These are phyloP conservation scores for Daldinia decipiens DNA, from an alignment of 495 filamentous ascomycete genomes.

Conservation along the genomic window DNA sequence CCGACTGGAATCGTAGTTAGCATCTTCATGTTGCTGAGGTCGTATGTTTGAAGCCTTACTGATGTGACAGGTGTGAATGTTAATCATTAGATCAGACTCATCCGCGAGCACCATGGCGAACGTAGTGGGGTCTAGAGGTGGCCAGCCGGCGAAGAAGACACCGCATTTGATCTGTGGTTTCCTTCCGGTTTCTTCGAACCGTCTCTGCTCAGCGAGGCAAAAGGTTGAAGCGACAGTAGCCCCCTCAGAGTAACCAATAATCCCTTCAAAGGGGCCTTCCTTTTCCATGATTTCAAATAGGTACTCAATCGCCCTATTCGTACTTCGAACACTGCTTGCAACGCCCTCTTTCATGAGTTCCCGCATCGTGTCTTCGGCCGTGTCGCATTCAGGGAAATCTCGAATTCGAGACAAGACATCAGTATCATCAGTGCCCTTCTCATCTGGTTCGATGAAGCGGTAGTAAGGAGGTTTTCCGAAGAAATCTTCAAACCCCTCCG, in stretches of 20 bases:
- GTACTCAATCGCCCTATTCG: conserved; percentile 55
- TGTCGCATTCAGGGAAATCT: conserved; percentile 60
- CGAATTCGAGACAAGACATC: conserved; percentile 62
- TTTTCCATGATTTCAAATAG: conserved; percentile 61
- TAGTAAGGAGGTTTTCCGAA: conserved; percentile 62
- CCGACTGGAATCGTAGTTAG: conserved; percentile 54
- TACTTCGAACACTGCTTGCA: conserved; percentile 54
- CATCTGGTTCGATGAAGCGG: conserved; percentile 61
- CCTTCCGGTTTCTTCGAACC: conserved; percentile 57
- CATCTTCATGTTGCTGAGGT: neutral
- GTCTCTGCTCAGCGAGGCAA: conserved; percentile 62
- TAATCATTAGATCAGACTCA: conserved; percentile 62
- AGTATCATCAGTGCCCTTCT: conserved; percentile 54
- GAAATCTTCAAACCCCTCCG: conserved; percentile 62
- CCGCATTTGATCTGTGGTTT: conserved; percentile 64
- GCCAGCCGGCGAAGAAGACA: conserved; percentile 68
- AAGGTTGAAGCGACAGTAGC: conserved; percentile 66
- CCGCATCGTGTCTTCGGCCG: conserved; percentile 61
- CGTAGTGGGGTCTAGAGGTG: conserved; percentile 60
- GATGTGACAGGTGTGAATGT: conserved; percentile 67
- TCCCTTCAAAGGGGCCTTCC: conserved; percentile 61
- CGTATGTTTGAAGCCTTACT: conserved; percentile 49
- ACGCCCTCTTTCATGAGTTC: conserved; percentile 61
- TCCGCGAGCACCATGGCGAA: conserved; percentile 61
- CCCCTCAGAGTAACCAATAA: conserved; percentile 72